Base-by-base conservation (phyloP, 345 rosid genomes). In the Euphorbia pulcherrima region DNA sequence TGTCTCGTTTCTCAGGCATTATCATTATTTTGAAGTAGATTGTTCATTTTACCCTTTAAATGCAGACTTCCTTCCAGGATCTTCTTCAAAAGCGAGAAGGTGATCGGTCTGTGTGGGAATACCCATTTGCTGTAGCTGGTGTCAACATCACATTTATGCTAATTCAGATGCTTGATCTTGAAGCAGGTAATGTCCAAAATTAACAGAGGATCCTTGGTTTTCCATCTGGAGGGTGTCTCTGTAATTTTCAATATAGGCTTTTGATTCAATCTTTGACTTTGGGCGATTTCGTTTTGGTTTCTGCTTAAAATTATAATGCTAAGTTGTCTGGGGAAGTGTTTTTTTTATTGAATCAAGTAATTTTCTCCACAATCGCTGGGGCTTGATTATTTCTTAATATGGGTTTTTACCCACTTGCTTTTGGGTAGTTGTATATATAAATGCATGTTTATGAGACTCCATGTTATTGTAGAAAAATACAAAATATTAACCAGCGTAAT, bases 91-190 rank as follows among this genome's bases (percentile, higher is more conserved):
- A 95, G 80, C 87, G 76, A 75, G 93, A 88, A 77, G 99, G 99
- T 68, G 93, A 87, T 63, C 79, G 99, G 29, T 92, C 99, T 14
- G 83, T 88, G 48, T 95, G 99, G 99, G 99, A 95, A 75, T 95
- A 95, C 87, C 99, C 99, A 29, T 95, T 95, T 81, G 97, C 99
- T 76, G 99, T 95, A 33, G 99, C 99, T 83, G 97, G 99, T 59
- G 87, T 95, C 73, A 95, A 95, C 76, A 79, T 95, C 66, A 89
- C 99, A 48, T 95, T 95, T 81, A 95, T 95, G 99, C 97, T 95
- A 67, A 86, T 88, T 74, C 99, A 95, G 79, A 92, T 95, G 97
- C 97, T 95, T 62, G 99, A 95, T 83, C 96, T 95, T 68, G 97
- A 95, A 92, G 97, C 97, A 88, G 97, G 99, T 92, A 51, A 11